phyloP scores from a whole-genome alignment of 2,329 filamentous ascomycete species.

The Diplodia scrobiculata region DNA sequence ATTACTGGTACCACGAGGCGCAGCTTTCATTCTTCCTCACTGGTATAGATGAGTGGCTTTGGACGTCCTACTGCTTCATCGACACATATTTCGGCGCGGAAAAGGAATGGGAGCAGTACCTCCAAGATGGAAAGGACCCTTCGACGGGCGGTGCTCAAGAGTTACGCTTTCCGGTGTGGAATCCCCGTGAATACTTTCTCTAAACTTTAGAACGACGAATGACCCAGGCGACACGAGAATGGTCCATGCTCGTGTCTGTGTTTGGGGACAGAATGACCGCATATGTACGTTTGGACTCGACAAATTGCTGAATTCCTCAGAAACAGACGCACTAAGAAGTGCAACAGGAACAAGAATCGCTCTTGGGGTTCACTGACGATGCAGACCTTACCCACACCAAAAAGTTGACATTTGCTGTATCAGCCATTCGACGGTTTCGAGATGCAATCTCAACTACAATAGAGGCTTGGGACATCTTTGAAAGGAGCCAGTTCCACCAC shows the following conservation, averaged over 20 bases:
- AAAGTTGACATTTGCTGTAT: not conserved
- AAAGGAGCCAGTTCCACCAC: not conserved
- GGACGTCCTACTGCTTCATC: conserved; percentile 29
- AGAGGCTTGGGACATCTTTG: conserved; percentile 9
- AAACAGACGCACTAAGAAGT: too few species aligned
- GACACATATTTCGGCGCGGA: conserved; percentile 28
- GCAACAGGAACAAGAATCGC: too few species aligned
- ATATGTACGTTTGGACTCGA: not conserved
- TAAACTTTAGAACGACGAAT: not conserved
- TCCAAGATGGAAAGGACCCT: not conserved
- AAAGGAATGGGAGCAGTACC: not conserved
- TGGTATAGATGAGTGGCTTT: conserved; percentile 30
- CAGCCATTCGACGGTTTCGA: conserved; percentile 13
- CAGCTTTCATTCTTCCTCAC: conserved; percentile 27
- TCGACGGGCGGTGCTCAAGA: not conserved
- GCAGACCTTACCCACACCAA: not conserved
- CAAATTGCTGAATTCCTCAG: too few species aligned
- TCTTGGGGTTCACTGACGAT: too few species aligned
- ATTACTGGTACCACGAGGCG: conserved; percentile 19
- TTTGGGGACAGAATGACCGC: not conserved
- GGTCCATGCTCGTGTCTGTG: not conserved
- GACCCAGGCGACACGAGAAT: conserved; percentile 2
- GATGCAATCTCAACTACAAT: conserved; percentile 20
- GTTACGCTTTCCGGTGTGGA: not conserved
- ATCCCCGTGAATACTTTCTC: conserved; percentile 3